Conservation (phyloP, 2,329 filamentous ascomycete genomes). For the Dactylellina parvicollis region DNA sequence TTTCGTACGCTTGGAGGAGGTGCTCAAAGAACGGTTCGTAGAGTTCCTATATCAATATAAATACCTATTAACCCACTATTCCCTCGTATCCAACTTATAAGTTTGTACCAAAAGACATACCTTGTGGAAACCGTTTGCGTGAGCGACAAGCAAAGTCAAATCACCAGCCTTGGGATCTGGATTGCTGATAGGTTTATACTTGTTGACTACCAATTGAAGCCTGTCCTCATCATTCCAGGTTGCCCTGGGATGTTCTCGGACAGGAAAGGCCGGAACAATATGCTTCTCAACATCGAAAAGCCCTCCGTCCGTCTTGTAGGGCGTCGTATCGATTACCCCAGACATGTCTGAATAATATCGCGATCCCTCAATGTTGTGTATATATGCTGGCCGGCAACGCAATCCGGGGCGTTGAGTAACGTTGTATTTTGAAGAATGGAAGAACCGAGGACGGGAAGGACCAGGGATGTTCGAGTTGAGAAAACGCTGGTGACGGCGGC, state of each 20-base stretch:
- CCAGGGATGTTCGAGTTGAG: conserved; percentile 2
- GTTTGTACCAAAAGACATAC: conserved; percentile 59
- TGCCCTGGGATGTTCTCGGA: conserved; percentile 81
- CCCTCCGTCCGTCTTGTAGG: conserved; percentile 60
- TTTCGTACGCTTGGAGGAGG: conserved; percentile 69
- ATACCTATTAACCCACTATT: neutral
- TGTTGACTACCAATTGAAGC: conserved; percentile 80
- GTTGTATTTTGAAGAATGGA: conserved; percentile 35
- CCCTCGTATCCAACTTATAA: neutral
- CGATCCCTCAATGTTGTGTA: neutral
- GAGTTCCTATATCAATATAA: conserved; percentile 71
- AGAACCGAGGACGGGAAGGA: neutral
- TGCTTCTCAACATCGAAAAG: conserved; percentile 77
- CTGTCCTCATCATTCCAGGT: conserved; percentile 72
- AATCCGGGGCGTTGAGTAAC: neutral
- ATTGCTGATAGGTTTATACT: conserved; percentile 83
- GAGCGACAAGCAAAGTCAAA: conserved; percentile 83
- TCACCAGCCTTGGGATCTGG: conserved; percentile 75
- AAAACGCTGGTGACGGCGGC: neutral
- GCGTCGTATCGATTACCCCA: neutral
- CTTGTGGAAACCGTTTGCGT: conserved; percentile 94
- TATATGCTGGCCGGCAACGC: conserved; percentile 24
- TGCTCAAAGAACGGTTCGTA: conserved; percentile 95
- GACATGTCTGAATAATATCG: neutral
- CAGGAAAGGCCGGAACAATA: conserved; percentile 76